phyloP scores from a whole-genome alignment of 78 protist genomes.

The Fonticula alba region DNA sequence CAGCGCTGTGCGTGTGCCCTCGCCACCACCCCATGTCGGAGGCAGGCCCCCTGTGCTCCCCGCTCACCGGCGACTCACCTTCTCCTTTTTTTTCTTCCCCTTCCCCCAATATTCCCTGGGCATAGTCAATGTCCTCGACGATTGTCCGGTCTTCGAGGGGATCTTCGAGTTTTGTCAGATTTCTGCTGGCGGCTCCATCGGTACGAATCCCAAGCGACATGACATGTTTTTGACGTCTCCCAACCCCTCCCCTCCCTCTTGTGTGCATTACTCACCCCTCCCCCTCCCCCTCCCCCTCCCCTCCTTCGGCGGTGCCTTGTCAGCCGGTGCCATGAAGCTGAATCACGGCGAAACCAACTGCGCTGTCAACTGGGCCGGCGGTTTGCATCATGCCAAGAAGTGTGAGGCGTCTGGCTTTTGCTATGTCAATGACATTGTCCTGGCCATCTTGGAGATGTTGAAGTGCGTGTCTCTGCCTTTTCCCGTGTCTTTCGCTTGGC shows the following conservation, averaged over 20 bases:
- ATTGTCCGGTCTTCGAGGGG: conserved; percentile 97
- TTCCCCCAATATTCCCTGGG: neutral
- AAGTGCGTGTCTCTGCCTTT: conserved; percentile 20
- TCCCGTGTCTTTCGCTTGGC: neutral
- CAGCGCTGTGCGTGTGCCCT: conserved; percentile 14
- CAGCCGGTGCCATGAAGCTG: conserved; percentile 68
- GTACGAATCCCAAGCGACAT: conserved; percentile 1
- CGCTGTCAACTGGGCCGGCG: conserved; percentile 97
- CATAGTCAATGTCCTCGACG: conserved; percentile 81
- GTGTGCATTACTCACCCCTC: neutral
- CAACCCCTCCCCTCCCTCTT: neutral
- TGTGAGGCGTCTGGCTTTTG: conserved; percentile 94
- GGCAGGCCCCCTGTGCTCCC: conserved; percentile 12
- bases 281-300: neutral
- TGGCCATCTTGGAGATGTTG: conserved; percentile 84
- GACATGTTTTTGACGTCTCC: neutral
- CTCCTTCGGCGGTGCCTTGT: neutral
- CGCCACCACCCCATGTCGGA: neutral
- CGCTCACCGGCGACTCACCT: neutral
- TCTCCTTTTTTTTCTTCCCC: neutral
- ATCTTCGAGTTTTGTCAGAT: conserved; percentile 78
- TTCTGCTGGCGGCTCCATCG: conserved; percentile 88
- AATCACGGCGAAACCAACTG: conserved; percentile 60
- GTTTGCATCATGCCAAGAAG: conserved; percentile 96
- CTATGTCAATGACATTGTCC: conserved; percentile 95